A percentile compares a stretch with the other conserved stretches of the same genome.
These are phyloP conservation scores for Fusarium foetens DNA, from an alignment of 2,329 filamentous ascomycete species.

Conservation along the genomic window DNA sequence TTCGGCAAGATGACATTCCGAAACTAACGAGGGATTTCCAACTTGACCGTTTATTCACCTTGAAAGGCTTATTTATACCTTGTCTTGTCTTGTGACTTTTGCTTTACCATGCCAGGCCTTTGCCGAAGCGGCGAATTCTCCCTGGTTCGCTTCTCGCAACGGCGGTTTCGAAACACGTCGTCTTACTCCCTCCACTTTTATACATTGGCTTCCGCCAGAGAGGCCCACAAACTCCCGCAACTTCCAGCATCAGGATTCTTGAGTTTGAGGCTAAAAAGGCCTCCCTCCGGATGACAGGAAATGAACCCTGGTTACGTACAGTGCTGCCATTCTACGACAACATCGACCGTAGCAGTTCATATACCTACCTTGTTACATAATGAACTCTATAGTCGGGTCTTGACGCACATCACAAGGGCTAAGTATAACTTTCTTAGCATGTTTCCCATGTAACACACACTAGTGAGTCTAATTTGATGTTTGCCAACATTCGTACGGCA, in stretches of 20 bases:
- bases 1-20: slow-evolving; percentile 5
- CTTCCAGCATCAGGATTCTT: slow-evolving; percentile 23
- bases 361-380: background rate
- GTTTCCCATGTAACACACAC: background rate
- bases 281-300: background rate
- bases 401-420: background rate
- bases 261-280: slow-evolving; percentile 10
- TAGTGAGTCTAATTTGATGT: slow-evolving; percentile 14
- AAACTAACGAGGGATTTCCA: slow-evolving; percentile 4
- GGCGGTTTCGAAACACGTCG: slow-evolving; percentile 43
- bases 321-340: background rate
- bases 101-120: background rate
- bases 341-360: background rate
- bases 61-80: background rate
- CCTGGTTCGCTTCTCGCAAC: slow-evolving; percentile 29
- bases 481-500: background rate
- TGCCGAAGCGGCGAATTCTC: slow-evolving; percentile 23
- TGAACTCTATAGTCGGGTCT: background rate
- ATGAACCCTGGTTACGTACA: background rate
- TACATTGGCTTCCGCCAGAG: slow-evolving; percentile 14
- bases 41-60: background rate
- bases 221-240: slow-evolving; percentile 33
- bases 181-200: slow-evolving; percentile 37
- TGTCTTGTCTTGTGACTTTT: background rate
- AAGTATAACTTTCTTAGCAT: background rate